Conservation (phyloP, 495 filamentous ascomycete genomes). For the Penicillium chermesinum region DNA sequence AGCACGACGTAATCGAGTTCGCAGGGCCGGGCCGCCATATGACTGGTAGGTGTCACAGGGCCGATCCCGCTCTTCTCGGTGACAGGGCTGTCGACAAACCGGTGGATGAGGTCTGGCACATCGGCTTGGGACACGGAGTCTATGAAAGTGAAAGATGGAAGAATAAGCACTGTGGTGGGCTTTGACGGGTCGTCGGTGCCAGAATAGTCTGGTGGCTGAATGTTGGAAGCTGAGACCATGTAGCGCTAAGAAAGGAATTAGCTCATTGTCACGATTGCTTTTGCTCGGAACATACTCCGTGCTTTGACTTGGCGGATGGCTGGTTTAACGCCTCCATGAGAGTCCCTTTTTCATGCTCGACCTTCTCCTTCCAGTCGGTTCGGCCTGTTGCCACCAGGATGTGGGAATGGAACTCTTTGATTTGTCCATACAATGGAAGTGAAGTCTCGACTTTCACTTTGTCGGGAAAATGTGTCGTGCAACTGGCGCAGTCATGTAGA, state of each 20-base stretch:
- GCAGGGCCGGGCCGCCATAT: slow-evolving; percentile 53
- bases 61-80: slow-evolving; percentile 55
- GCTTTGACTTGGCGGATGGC: slow-evolving; percentile 52
- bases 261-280: background rate
- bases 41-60: slow-evolving; percentile 21
- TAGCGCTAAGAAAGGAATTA: slow-evolving; percentile 51
- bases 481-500: slow-evolving; percentile 76
- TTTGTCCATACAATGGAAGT: slow-evolving; percentile 72
- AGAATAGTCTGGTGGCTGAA: slow-evolving; percentile 56
- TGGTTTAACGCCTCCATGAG: slow-evolving; percentile 82
- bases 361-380: slow-evolving; percentile 84
- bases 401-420: slow-evolving; percentile 83
- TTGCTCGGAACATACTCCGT: slow-evolving; percentile 56
- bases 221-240: slow-evolving; percentile 91
- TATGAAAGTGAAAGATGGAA: slow-evolving; percentile 80
- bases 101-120: slow-evolving; percentile 61
- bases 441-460: slow-evolving; percentile 68
- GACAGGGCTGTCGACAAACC: slow-evolving; percentile 62
- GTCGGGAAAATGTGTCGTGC: slow-evolving; percentile 67
- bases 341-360: slow-evolving; percentile 79
- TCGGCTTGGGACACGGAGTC: slow-evolving; percentile 69
- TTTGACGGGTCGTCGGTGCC: slow-evolving; percentile 31
- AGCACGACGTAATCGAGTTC: slow-evolving; percentile 81
- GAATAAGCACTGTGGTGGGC: slow-evolving; percentile 70
- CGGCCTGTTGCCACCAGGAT: slow-evolving; percentile 88